Evolutionary conservation across 805 yeast genomes (phyloP).

Genomic region (Yamadazyma philogaea): DNA sequence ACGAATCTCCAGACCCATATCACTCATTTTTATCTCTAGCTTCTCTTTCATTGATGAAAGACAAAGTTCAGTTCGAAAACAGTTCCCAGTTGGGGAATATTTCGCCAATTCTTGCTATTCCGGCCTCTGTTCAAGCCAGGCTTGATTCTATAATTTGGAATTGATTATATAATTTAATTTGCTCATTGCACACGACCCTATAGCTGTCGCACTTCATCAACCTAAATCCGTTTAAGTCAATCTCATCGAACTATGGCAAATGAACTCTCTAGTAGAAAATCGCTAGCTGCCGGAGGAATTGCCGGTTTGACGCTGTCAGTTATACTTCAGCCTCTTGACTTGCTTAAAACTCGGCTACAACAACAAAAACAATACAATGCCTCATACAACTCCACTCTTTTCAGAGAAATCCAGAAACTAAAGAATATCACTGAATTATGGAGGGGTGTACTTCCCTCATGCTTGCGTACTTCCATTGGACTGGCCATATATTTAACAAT

Average conservation of each 20-base stretch:
- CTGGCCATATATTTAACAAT: constrained; percentile 81
- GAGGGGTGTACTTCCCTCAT: constrained; percentile 94
- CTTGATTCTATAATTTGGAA: constrained; percentile 6
- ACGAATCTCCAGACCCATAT: constrained; percentile 64
- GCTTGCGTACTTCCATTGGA: constrained; percentile 85
- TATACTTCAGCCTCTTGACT: constrained; percentile 81
- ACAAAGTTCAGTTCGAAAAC: constrained; percentile 8
- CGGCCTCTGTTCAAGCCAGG: constrained; percentile 15
- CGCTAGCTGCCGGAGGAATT: constrained; percentile 52
- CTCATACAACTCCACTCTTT: constrained; percentile 25
- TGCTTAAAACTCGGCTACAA: constrained; percentile 80
- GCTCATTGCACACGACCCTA: not conserved
- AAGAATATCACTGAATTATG: constrained; percentile 56
- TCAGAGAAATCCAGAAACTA: constrained; percentile 43
- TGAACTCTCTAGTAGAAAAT: constrained; percentile 16
- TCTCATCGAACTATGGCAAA: constrained; percentile 10
- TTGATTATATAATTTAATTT: not conserved
- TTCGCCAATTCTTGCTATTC: constrained; percentile 28
- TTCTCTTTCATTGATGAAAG: constrained; percentile 19
- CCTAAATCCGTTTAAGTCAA: not conserved
- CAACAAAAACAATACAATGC: constrained; percentile 29
- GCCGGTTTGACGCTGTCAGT: constrained; percentile 85
- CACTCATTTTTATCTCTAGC: constrained; percentile 66
- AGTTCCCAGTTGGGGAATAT: constrained; percentile 17
- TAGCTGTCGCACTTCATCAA: not conserved